Base-by-base conservation (phyloP, 768 basidiomycete genomes). In the Calocybe indica region DNA sequence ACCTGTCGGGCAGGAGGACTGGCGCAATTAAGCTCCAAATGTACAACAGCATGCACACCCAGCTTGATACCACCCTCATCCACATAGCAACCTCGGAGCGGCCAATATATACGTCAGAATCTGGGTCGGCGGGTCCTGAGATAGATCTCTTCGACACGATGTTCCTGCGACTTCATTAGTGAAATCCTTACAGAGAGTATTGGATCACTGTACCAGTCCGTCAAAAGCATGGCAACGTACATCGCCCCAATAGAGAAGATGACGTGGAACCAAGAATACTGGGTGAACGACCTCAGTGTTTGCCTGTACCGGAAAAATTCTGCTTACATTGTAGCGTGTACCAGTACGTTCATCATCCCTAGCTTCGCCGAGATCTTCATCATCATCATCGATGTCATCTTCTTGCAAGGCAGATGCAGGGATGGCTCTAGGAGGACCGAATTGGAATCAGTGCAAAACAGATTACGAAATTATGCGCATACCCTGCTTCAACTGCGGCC, bases 231-330 rank as follows among this genome's bases (percentile, higher is more conserved):
- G 5, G 90, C 92, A 22, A 97, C 92, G 66, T 99, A 99, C 96
- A 98, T 98, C 10, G 92, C 75, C 29, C 83, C 96, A 56, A 98
- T 86, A 39, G 88, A 82, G 62, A 98, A 99, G 58, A 99, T 97
- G 64, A 97, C 69, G 61, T 99, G 96, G 82, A 99, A 98, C 92
- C 93, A 99, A 1, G 92, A 82, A 63, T 99, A 99, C 93, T 96
- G 55, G 5, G 13, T 33, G 36, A 39, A 22, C 22, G 22, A 4
- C 22, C 22, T 22, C 22, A 22, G 22, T 14, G 29, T 32, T 34
- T 57, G 14, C 12, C 15, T 14, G 33, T 28, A 13, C 37, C 15
- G 34, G 15, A 37, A 40, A 33, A 37, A 40, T n/a, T 29, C 14
- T 46, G 62, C 82, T 52, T 64, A 93, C 93, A 53, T 96, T 96